Conservation (phyloP, 441 rosid species). For the Geranium incanum region DNA sequence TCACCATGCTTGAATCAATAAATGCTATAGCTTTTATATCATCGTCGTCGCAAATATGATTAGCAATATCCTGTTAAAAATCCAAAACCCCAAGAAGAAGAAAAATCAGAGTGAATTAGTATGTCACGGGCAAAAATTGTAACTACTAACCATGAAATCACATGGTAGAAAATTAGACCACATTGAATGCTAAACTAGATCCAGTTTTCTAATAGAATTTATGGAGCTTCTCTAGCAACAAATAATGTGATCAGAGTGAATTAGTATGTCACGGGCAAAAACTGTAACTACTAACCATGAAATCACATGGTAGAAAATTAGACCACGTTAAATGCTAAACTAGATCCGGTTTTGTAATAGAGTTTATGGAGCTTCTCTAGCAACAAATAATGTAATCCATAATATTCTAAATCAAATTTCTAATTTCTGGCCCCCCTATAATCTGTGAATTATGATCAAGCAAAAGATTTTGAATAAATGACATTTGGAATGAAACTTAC, state of each 20-base stretch:
- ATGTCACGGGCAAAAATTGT: background rate
- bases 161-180: constrained; percentile 7
- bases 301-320: constrained; percentile 1
- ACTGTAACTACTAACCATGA: background rate
- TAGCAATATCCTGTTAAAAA: constrained; percentile 34
- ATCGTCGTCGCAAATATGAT: constrained; percentile 41
- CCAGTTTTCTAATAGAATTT: background rate
- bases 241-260: background rate
- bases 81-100: background rate
- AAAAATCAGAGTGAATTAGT: background rate
- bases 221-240: background rate
- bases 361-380: background rate
- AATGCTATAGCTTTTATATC: constrained; percentile 42
- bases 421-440: constrained; percentile 4
- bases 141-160: background rate
- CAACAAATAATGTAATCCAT: background rate
- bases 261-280: background rate
- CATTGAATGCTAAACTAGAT: background rate
- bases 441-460: background rate
- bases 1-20: constrained; percentile 33
- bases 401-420: constrained; percentile 3
- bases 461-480: background rate
- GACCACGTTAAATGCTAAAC: background rate
- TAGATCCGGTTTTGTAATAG: background rate
- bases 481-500: constrained; percentile 19